These are phyloP conservation scores for Coleophoma crateriformis DNA, from an alignment of 2,329 filamentous ascomycete genomes.

Conservation along the genomic window DNA sequence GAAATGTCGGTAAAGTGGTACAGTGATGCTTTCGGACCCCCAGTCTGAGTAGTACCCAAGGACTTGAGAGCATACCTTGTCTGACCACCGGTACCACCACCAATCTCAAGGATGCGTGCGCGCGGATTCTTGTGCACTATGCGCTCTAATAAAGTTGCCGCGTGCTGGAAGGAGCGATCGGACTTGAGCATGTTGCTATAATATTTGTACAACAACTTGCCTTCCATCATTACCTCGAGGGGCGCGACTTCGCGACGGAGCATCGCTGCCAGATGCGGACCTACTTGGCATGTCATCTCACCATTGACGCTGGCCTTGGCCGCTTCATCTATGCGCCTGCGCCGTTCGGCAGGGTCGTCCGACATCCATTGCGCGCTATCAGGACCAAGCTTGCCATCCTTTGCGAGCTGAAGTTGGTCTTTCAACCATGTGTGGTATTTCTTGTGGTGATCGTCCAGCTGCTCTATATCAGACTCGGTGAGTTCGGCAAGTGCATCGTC, in stretches of 20 bases:
- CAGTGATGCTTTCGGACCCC: not conserved
- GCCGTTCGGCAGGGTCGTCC: not conserved
- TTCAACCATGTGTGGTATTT: not conserved
- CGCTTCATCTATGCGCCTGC: not conserved
- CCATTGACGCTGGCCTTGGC: not conserved
- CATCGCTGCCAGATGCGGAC: constrained; percentile 1
- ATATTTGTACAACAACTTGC: constrained; percentile 3
- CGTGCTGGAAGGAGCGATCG: not conserved
- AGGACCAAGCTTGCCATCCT: not conserved
- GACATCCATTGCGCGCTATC: not conserved
- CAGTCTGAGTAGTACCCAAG: not conserved
- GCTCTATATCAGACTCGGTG: not conserved
- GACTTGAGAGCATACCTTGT: constrained; percentile 4
- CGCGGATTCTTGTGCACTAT: constrained; percentile 13
- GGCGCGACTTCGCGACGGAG: constrained; percentile 1
- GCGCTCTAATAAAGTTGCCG: not conserved
- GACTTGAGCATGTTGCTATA: not conserved
- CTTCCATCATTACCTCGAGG: constrained; percentile 6
- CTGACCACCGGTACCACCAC: constrained; percentile 13
- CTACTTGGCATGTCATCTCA: constrained; percentile 1
- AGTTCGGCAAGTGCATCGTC: not conserved
- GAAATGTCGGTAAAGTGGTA: constrained; percentile 21
- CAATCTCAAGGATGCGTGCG: constrained; percentile 18
- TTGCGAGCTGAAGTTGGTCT: not conserved
- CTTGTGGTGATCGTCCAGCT: not conserved